Conservation (phyloP, 176 grass and related monocot genomes). For the Pharus latifolius region DNA sequence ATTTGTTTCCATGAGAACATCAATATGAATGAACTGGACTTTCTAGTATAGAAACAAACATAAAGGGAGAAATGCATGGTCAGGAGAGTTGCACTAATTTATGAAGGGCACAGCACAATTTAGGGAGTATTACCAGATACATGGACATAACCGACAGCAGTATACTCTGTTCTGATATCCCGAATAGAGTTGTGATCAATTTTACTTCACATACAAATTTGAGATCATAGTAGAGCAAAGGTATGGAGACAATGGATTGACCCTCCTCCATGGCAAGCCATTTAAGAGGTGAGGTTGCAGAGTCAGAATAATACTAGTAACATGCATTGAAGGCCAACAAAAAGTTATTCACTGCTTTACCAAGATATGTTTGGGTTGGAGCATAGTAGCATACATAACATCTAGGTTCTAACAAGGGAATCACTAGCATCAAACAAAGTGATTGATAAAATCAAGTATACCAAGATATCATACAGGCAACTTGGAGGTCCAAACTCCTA, state of each 20-base stretch:
- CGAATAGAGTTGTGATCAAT: background rate
- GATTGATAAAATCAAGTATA: background rate
- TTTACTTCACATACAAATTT: constrained; percentile 3
- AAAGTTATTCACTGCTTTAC: too few species aligned
- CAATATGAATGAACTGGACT: background rate
- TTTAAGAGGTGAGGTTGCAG: background rate
- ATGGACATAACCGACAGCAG: background rate
- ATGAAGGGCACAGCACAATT: background rate
- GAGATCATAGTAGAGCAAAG: background rate
- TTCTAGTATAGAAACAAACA: background rate
- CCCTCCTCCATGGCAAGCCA: background rate
- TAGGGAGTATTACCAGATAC: background rate
- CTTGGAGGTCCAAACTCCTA: background rate
- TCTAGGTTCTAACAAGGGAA: background rate
- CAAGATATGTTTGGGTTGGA: background rate
- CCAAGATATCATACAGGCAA: background rate
- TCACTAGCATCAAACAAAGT: background rate
- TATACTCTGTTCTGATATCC: background rate
- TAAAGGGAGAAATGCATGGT: background rate
- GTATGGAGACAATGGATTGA: background rate
- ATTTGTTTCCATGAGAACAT: background rate
- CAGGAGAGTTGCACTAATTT: background rate
- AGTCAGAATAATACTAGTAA: background rate
- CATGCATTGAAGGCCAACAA: background rate
- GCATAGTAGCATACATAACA: background rate